Base-by-base conservation (phyloP, 2,329 filamentous ascomycete genomes). In the Penicillium janthinellum region DNA sequence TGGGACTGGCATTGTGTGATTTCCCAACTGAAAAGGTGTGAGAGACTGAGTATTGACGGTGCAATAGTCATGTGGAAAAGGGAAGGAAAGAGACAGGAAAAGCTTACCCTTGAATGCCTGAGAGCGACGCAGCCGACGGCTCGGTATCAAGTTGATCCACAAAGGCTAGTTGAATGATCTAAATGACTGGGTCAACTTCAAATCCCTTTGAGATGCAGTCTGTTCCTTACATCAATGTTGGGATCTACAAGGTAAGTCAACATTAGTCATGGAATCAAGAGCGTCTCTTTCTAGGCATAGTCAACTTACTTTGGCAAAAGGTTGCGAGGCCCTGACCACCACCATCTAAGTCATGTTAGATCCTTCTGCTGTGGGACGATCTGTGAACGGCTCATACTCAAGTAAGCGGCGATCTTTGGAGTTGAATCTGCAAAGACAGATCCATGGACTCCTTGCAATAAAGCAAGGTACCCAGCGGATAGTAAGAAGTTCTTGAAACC, bases 1-100 rank as follows among this genome's bases (percentile, higher is more conserved):
- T 60, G 48, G 4, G 35, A 6, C 12, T 60, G 58, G 20, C 58
- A 60, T 37, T 57, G 47, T 35, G 56, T 60, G n/a, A 60, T 60
- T 14, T 60, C 34, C 47, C 28, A 49, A 12, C 47, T 49, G 11
- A 0, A 6, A 8, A 14, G 1, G 5, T 35, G 31, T 49, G 5
- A 48, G 31, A 14, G 12, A 28, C 1, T 25, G 20, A 44, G 12
- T 10, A 22, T 2, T 8, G 1, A 31, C 6, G 31, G 8, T 8
- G 2, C 7, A 31, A 31, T 8, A 31, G 31, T 31, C 1, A 31
- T 11, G 31, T 5, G 31, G 7, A 31, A 0, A 8, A 31, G 7
- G 7, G 2, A 10, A 7, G 7, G 10, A 0, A 8, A 31, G 7
- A 1, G 2, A 10, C 2, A 31, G 8, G 31, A 8, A 12, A 6